Conservation (phyloP, 768 basidiomycete genomes). For the Trametes meyenii region DNA sequence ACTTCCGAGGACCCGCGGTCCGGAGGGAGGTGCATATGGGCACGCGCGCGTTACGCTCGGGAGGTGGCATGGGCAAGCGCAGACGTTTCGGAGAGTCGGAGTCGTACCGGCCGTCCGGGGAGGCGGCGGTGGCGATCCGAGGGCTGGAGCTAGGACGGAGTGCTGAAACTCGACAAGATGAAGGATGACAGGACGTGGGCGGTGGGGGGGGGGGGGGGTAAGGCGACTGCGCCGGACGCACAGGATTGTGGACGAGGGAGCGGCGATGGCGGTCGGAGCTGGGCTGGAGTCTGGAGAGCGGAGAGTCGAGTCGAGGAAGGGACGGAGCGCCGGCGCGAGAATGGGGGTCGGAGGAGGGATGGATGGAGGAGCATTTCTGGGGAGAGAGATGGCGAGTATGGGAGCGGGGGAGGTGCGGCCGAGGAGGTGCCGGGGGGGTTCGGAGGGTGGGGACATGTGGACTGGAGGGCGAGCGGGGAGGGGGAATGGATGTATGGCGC, state of each 20-base stretch:
- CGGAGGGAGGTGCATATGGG: not conserved
- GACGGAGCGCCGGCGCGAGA: not conserved
- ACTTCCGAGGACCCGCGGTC: slow-evolving; percentile 8
- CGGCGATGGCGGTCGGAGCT: too few species aligned
- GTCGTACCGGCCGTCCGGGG: slow-evolving; percentile 7
- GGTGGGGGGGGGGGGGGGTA: not conserved
- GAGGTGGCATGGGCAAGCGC: not conserved
- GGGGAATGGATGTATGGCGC: not conserved
- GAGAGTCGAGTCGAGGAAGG: not conserved
- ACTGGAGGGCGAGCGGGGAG: not conserved
- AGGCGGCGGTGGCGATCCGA: not conserved
- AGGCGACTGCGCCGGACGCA: not conserved
- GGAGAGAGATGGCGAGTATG: not conserved
- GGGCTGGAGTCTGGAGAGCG: not conserved
- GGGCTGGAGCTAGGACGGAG: not conserved
- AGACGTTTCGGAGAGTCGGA: not conserved
- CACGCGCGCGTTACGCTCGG: not conserved
- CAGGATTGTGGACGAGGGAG: not conserved
- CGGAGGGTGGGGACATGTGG: slow-evolving; percentile 9
- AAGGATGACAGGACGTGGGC: slow-evolving; percentile 2
- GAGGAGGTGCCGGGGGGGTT: slow-evolving; percentile 1
- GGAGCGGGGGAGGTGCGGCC: slow-evolving; percentile 5
- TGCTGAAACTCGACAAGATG: slow-evolving; percentile 2
- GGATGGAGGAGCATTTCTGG: not conserved
- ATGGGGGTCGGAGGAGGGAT: not conserved